Base-by-base conservation (phyloP, 306 rosid genomes). In the Lathyrus oleraceus region DNA sequence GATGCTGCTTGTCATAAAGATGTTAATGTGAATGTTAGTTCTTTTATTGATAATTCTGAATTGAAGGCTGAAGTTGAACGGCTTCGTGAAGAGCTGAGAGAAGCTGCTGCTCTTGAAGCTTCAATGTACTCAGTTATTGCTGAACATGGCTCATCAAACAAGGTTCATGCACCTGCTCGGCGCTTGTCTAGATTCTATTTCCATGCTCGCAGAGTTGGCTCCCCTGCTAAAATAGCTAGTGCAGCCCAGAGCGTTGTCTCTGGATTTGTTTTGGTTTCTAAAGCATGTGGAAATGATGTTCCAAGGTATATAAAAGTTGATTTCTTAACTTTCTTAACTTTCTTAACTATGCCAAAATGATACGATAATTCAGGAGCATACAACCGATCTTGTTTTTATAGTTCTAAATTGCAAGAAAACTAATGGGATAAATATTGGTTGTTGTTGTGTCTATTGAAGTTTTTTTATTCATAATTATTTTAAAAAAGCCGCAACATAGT, bases 281-380 rank as follows among this genome's bases (percentile, higher is more conserved):
- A 91, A 79, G 88, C 96, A 63, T 91, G 96, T 78, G 96, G 97
- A 73, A 87, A 91, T 81, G 97, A 91, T 70, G 97, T 91, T 76
- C 94, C 93, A 47, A 91, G 97, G 97, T 91, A 85, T 17, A 43
- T 43, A 74, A 49, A 59, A 61, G 66, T 62, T 61, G 49, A 32
- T 70, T 63, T 63, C 52, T 27, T 71, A 76, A 36, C 49, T 39
- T 63, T 63, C 52, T 27, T 71, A 76, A 36, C 49, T 39, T 43
- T 52, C 52, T 47, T n/a, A 53, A 52, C 43, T 58, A 35, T 78
- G 52, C 6, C 19, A 38, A 61, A 74, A 72, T 78, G 49, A 35
- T 45, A 56, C 32, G 64, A 9, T 60, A 17, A 17, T 65, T 62
- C 38, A 11, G 64, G 32, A 61, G 51, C 43, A 57, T 63, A 65